phyloP scores from a whole-genome alignment of 139 green algal genomes.

The Trebouxia sp. region DNA sequence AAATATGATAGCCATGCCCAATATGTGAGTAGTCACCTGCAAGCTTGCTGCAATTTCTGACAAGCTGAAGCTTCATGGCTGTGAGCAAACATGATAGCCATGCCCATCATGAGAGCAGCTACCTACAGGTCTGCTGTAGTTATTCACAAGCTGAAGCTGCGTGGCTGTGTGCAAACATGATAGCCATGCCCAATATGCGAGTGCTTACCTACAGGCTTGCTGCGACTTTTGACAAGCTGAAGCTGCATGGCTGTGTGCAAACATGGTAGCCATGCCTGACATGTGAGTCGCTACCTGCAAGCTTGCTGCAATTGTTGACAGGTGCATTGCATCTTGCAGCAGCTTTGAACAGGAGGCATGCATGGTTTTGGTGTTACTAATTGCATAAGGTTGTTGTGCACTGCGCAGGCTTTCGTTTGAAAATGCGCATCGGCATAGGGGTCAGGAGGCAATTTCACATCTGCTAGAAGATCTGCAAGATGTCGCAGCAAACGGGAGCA shows the following conservation, averaged over 20 bases:
- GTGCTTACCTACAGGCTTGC: background rate
- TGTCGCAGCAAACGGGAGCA: background rate
- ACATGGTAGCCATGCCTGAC: conserved; percentile 6
- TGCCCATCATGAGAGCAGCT: background rate
- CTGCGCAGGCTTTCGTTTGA: too few species aligned
- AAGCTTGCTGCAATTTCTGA: background rate
- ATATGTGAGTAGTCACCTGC: background rate
- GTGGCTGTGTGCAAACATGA: background rate
- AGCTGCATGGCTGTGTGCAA: background rate
- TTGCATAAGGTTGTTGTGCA: too few species aligned
- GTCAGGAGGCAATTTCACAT: background rate
- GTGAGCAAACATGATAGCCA: background rate
- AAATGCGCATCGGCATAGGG: too few species aligned
- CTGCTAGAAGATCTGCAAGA: background rate
- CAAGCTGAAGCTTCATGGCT: background rate
- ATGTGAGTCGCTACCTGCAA: background rate
- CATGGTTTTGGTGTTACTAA: too few species aligned
- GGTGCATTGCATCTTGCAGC: too few species aligned
- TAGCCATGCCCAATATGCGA: conserved; percentile 2
- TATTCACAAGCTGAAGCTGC: background rate
- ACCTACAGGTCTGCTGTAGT: background rate
- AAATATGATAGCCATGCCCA: background rate
- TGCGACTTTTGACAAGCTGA: background rate
- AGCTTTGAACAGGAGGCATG: too few species aligned
- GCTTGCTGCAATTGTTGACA: background rate